Evolutionary conservation across 192 early-diverging fungal species (phyloP).

Genomic region (Linnemannia schmuckeri): DNA sequence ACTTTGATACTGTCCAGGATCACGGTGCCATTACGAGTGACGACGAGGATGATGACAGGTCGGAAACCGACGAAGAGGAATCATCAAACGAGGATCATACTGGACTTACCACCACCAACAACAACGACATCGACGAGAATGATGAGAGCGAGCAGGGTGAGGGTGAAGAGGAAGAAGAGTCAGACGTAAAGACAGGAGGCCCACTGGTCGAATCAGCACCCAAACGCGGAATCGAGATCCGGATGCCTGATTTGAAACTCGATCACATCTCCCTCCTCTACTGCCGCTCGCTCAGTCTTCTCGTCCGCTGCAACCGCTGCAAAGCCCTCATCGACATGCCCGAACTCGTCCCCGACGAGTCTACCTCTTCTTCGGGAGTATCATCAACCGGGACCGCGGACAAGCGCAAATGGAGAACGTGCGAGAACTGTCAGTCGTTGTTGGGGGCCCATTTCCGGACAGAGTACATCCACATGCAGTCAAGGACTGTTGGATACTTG

Average conservation of each 20-base stretch:
- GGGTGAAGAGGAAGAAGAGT: conserved; percentile 40
- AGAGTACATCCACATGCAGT: conserved; percentile 69
- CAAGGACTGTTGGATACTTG: conserved; percentile 74
- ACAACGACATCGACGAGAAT: conserved; percentile 25
- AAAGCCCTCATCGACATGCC: conserved; percentile 74
- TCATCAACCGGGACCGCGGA: conserved; percentile 3
- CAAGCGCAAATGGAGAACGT: conserved; percentile 64
- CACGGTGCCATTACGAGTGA: conserved; percentile 42
- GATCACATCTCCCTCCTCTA: conserved; percentile 77
- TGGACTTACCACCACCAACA: not conserved
- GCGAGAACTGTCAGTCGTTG: conserved; percentile 65
- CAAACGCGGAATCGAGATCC: conserved; percentile 81
- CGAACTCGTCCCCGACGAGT: conserved; percentile 61
- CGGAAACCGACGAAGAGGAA: conserved; percentile 46
- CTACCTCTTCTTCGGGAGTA: not conserved
- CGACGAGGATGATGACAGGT: conserved; percentile 29
- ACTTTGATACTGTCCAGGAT: conserved; percentile 54
- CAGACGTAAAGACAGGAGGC: conserved; percentile 10
- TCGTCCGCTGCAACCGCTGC: conserved; percentile 84
- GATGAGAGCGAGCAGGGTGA: conserved; percentile 23
- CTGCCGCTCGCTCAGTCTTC: conserved; percentile 72
- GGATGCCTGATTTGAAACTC: conserved; percentile 71
- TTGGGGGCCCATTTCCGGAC: conserved; percentile 72
- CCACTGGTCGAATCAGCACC: conserved; percentile 17
- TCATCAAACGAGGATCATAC: conserved; percentile 36